Conservation (phyloP, 2,329 filamentous ascomycete genomes). For the Claviceps purpurea region DNA sequence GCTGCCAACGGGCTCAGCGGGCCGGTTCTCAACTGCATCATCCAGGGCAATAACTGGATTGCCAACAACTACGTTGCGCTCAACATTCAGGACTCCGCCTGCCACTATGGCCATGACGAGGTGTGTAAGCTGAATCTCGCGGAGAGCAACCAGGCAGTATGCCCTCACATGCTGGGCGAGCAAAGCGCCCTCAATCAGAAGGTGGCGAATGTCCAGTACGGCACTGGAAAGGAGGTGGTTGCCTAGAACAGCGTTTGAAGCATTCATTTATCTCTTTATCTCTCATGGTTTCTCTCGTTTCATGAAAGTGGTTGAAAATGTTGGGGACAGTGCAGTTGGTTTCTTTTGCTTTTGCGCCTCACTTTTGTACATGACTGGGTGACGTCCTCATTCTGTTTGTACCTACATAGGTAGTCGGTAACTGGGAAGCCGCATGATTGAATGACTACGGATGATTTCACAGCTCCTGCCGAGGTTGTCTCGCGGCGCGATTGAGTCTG, state of each 20-base stretch:
- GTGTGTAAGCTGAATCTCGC: slow-evolving; percentile 33
- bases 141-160: slow-evolving; percentile 37
- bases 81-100: slow-evolving; percentile 39
- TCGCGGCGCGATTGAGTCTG: neutral
- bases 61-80: slow-evolving; percentile 37
- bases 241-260: slow-evolving; percentile 5
- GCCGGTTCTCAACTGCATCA: slow-evolving; percentile 27
- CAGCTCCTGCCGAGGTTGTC: too few relatives aligned
- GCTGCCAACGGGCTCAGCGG: slow-evolving; percentile 43
- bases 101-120: slow-evolving; percentile 38
- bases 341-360: neutral
- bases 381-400: neutral
- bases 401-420: neutral
- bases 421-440: neutral
- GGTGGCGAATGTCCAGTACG: slow-evolving; percentile 40
- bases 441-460: neutral
- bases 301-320: neutral
- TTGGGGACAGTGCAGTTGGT: neutral
- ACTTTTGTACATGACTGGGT: neutral
- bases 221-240: slow-evolving; percentile 26
- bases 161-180: slow-evolving; percentile 30
- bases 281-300: neutral
- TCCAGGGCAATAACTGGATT: slow-evolving; percentile 32
- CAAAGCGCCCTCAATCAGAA: slow-evolving; percentile 14
- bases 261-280: neutral